Percentiles rank a stretch among this genome's conserved stretches.
These are phyloP conservation scores for Pestalotiopsis sp. DNA, from an alignment of 2,329 filamentous ascomycete species.

Conservation along the genomic window DNA sequence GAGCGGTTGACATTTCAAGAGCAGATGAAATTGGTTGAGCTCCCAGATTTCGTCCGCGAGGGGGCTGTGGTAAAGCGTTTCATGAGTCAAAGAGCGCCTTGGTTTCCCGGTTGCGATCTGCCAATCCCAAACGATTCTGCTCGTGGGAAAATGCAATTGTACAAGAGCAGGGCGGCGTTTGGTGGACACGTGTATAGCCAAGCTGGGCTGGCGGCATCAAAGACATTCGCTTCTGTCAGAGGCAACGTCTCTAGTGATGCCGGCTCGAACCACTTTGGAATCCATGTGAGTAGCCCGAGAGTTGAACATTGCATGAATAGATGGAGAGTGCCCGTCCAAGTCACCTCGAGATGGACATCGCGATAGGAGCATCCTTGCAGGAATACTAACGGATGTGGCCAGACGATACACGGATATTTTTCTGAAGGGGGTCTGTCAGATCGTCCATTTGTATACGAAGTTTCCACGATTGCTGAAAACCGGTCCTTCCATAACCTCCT, in stretches of 20 bases:
- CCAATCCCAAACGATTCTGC: constrained; percentile 9
- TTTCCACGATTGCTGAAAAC: constrained; percentile 45
- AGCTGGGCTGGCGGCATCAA: constrained; percentile 39
- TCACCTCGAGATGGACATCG: constrained; percentile 7
- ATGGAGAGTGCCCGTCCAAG: background rate
- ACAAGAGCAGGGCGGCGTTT: constrained; percentile 31
- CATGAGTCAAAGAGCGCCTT: constrained; percentile 37
- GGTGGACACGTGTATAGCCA: constrained; percentile 50
- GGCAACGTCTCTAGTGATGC: constrained; percentile 12
- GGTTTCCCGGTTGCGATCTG: constrained; percentile 34
- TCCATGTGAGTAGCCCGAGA: constrained; percentile 40
- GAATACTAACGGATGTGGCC: constrained; percentile 14
- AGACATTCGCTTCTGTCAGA: constrained; percentile 33
- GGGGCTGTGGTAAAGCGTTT: constrained; percentile 28
- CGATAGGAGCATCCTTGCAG: background rate
- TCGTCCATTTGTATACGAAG: constrained; percentile 56
- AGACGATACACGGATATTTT: constrained; percentile 62
- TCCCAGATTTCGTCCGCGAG: constrained; percentile 26
- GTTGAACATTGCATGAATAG: background rate
- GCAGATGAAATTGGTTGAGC: constrained; percentile 32
- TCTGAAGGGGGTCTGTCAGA: constrained; percentile 48
- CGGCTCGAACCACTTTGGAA: constrained; percentile 29
- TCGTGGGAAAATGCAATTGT: constrained; percentile 13
- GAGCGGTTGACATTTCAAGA: constrained; percentile 38
- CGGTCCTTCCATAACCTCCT: constrained; percentile 52